Conservation (phyloP, 139 green algal species). For the Chlorella ohadii region DNA sequence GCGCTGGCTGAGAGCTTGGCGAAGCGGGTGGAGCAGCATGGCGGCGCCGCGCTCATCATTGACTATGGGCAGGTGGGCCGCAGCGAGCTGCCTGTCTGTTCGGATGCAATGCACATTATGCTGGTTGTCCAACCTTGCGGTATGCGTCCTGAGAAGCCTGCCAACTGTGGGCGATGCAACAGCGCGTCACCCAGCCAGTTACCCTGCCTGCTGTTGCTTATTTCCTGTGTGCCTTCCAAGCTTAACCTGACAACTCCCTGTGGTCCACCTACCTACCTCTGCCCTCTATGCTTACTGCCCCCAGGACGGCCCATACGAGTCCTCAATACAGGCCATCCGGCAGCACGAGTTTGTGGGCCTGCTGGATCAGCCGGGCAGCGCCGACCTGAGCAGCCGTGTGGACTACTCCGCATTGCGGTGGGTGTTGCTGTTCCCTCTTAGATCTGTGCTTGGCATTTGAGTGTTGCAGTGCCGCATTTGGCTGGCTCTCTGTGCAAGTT, state of each 20-base stretch:
- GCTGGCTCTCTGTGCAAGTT: too few species aligned
- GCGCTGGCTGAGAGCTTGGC: conserved; percentile 72
- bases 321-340: conserved; percentile 77
- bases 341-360: conserved; percentile 69
- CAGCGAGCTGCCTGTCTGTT: neutral
- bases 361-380: conserved; percentile 80
- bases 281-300: neutral
- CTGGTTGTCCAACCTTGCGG: too few species aligned
- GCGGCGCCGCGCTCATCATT: conserved; percentile 91
- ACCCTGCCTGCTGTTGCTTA: too few species aligned
- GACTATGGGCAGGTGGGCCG: conserved; percentile 85
- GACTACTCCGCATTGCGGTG: conserved; percentile 87
- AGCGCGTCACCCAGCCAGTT: too few species aligned
- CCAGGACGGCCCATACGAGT: conserved; percentile 71
- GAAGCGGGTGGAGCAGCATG: conserved; percentile 66
- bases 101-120: too few species aligned
- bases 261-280: too few species aligned
- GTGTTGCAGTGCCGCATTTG: too few species aligned
- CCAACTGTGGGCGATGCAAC: too few species aligned
- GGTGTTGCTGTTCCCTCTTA: neutral
- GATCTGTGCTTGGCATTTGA: too few species aligned
- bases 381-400: conserved; percentile 93
- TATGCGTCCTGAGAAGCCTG: too few species aligned
- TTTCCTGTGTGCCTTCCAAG: too few species aligned
- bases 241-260: too few species aligned